phyloP scores from a whole-genome alignment of 345 rosid genomes.

The Populus deltoides region DNA sequence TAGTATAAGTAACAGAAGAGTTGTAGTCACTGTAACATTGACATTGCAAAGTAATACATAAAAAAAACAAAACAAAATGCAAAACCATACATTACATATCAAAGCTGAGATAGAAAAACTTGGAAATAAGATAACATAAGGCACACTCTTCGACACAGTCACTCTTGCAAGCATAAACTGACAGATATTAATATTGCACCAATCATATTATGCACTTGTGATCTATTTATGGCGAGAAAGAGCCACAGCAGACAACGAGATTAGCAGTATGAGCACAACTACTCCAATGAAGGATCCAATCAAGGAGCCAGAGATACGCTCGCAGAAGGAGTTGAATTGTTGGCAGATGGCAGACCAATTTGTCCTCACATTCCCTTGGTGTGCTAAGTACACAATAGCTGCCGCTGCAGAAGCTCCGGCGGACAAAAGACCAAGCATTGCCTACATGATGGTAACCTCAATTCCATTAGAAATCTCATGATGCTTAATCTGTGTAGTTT shows the following conservation, averaged over 20 bases:
- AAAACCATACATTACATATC: slow-evolving; percentile 1
- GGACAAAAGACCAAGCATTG: slow-evolving; percentile 54
- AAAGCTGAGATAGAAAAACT: background rate
- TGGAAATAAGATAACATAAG: background rate
- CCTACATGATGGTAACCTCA: slow-evolving; percentile 28
- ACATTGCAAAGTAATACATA: background rate
- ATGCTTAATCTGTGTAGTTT: no score
- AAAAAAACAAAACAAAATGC: no score
- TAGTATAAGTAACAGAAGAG: no score
- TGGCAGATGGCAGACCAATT: slow-evolving; percentile 79
- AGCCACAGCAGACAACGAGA: slow-evolving; percentile 47
- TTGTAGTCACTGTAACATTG: no score
- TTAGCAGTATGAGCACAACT: slow-evolving; percentile 40
- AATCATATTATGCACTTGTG: background rate
- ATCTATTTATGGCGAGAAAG: slow-evolving; percentile 47
- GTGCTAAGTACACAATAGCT: slow-evolving; percentile 74
- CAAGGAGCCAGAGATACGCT: slow-evolving; percentile 67
- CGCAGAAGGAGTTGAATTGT: slow-evolving; percentile 76
- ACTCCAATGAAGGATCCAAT: slow-evolving; percentile 63
- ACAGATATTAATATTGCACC: background rate
- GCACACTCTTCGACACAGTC: background rate
- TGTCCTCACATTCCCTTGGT: slow-evolving; percentile 57
- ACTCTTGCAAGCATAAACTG: slow-evolving; percentile 2
- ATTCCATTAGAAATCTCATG: no score
- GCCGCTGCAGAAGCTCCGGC: slow-evolving; percentile 79